These are phyloP conservation scores for Kokia cookei DNA, from an alignment of 441 rosid species.

Conservation along the genomic window DNA sequence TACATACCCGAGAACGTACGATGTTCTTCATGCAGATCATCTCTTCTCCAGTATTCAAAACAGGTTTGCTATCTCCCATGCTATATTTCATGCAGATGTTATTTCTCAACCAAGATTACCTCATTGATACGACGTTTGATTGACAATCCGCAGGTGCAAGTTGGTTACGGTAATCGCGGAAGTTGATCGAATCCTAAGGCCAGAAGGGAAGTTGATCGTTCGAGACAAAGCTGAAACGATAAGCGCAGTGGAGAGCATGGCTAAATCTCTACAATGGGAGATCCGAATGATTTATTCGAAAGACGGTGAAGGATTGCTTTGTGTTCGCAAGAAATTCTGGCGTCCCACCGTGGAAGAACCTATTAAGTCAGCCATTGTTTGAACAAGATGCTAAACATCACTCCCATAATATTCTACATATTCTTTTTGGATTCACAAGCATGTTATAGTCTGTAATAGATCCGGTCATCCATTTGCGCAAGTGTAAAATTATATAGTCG, in stretches of 20 bases:
- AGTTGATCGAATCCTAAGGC: constrained; percentile 50
- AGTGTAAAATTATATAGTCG: not conserved
- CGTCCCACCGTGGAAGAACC: constrained; percentile 40
- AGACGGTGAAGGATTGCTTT: constrained; percentile 35
- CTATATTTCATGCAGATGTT: not conserved
- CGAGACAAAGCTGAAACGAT: constrained; percentile 39
- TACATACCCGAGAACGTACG: constrained; percentile 64
- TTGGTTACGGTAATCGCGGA: constrained; percentile 47
- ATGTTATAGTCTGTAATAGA: not conserved
- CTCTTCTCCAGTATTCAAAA: constrained; percentile 42
- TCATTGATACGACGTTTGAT: not conserved
- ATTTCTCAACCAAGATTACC: not conserved
- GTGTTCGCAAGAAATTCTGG: constrained; percentile 44
- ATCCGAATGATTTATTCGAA: constrained; percentile 26
- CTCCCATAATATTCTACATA: not conserved
- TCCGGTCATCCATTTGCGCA: not conserved
- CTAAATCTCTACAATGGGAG: constrained; percentile 52
- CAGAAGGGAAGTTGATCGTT: constrained; percentile 49
- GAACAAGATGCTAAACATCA: constrained; percentile 2
- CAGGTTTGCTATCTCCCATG: constrained; percentile 21
- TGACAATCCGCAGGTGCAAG: constrained; percentile 39
- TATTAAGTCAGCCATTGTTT: constrained; percentile 37
- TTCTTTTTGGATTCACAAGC: not conserved
- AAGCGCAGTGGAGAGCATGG: constrained; percentile 35
- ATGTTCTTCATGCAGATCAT: constrained; percentile 63